Conservation (phyloP, 305 asterid species). For the Fraxinus velutina region DNA sequence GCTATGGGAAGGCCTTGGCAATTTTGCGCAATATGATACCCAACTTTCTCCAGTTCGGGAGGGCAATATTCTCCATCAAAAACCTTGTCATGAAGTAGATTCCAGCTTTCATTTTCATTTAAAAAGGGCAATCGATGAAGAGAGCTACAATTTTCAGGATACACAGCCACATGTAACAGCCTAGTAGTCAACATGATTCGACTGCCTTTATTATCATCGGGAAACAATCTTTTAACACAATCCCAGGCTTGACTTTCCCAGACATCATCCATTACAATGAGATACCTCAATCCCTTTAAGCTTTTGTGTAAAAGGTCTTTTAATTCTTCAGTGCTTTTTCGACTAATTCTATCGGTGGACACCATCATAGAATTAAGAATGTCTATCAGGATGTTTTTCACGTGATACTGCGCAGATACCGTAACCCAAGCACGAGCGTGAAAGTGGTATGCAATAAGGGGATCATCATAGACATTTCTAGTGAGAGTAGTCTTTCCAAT, state of each 20-base stretch:
- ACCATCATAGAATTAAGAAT: background rate
- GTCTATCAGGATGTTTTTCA: background rate
- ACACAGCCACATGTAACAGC: background rate
- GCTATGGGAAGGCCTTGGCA: slow-evolving; percentile 28
- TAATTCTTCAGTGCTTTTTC: background rate
- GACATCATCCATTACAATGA: slow-evolving; percentile 29
- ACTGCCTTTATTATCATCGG: slow-evolving; percentile 19
- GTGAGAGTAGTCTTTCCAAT: slow-evolving; percentile 19
- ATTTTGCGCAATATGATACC: slow-evolving; percentile 9
- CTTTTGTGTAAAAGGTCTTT: background rate
- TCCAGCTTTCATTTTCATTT: slow-evolving; percentile 18
- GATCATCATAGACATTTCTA: background rate
- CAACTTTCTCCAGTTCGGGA: background rate
- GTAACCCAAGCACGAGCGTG: slow-evolving; percentile 16
- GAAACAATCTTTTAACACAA: slow-evolving; percentile 12
- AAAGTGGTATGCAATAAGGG: background rate
- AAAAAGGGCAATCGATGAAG: slow-evolving; percentile 2
- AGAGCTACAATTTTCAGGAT: background rate
- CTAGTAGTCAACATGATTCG: slow-evolving; percentile 20
- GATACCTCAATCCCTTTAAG: slow-evolving; percentile 18
- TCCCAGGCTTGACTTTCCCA: slow-evolving; percentile 24
- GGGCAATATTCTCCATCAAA: background rate
- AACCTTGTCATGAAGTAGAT: slow-evolving; percentile 11
- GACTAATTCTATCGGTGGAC: background rate
- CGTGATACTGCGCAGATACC: background rate